phyloP scores from a whole-genome alignment of 2,329 filamentous ascomycete species.

The Parafenestella ontariensis region DNA sequence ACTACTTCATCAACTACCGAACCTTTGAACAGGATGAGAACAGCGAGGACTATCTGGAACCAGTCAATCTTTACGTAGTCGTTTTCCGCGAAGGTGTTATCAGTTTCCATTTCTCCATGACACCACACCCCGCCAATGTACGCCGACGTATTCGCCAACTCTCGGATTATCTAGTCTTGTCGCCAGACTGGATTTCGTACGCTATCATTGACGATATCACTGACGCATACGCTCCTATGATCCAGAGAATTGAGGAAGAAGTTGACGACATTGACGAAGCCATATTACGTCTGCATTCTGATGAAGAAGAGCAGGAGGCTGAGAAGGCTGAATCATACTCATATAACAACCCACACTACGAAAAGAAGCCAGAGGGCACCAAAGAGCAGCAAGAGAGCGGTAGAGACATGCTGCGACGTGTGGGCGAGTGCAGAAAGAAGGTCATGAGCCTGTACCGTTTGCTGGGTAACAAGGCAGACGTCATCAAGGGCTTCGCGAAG shows the following conservation, averaged over 20 bases:
- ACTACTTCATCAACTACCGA: constrained; percentile 98
- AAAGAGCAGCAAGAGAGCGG: constrained; percentile 57
- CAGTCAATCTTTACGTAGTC: constrained; percentile 96
- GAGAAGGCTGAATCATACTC: constrained; percentile 33
- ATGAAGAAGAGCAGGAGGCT: constrained; percentile 45
- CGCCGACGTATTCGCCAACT: constrained; percentile 91
- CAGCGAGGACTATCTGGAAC: constrained; percentile 89
- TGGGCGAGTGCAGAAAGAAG: constrained; percentile 94
- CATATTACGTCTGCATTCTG: constrained; percentile 82
- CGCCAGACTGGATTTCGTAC: constrained; percentile 97
- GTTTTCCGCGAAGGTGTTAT: constrained; percentile 96
- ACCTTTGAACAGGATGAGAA: constrained; percentile 95
- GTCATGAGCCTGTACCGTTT: constrained; percentile 95
- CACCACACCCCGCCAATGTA: constrained; percentile 94
- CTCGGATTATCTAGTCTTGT: constrained; percentile 90
- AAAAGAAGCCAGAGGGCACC: constrained; percentile 48
- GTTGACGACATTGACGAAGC: constrained; percentile 96
- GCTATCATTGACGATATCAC: constrained; percentile 98
- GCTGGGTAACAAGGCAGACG: constrained; percentile 95
- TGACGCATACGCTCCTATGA: constrained; percentile 91
- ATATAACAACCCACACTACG: constrained; percentile 43
- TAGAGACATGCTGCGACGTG: constrained; percentile 86
- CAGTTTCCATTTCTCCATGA: constrained; percentile 96
- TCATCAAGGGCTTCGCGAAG: constrained; percentile 99
- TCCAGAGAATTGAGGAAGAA: constrained; percentile 92